These are phyloP conservation scores for Pythium rhizo-oryzae DNA, from an alignment of 352 stramenopile species.

Conservation along the genomic window DNA sequence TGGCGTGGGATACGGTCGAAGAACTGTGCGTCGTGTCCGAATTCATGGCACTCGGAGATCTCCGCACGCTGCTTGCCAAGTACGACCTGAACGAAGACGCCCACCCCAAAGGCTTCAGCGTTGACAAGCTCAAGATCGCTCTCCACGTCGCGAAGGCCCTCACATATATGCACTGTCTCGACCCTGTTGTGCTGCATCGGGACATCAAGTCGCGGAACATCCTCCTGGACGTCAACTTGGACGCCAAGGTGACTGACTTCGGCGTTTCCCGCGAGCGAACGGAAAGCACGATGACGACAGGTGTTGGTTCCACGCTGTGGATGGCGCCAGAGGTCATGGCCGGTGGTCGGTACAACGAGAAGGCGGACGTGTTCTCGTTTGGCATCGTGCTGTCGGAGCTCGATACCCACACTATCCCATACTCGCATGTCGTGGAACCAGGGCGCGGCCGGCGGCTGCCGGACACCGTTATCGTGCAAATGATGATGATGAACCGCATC, in stretches of 20 bases:
- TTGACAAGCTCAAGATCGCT: slow-evolving; percentile 16
- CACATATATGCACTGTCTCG: slow-evolving; percentile 13
- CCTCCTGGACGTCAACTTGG: slow-evolving; percentile 1
- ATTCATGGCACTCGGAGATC: slow-evolving; percentile 26
- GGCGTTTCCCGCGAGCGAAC: slow-evolving; percentile 12
- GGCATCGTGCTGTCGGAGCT: slow-evolving; percentile 31
- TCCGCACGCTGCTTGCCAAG: slow-evolving; percentile 1
- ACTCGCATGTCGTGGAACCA: neutral
- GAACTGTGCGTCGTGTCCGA: slow-evolving; percentile 30
- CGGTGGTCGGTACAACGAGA: slow-evolving; percentile 24
- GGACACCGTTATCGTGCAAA: slow-evolving; percentile 2
- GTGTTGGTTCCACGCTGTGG: slow-evolving; percentile 23
- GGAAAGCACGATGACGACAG: slow-evolving; percentile 12
- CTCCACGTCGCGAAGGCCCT: slow-evolving; percentile 10
- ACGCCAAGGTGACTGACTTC: slow-evolving; percentile 16
- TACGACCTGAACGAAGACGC: neutral
- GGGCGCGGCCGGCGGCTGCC: neutral
- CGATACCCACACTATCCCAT: slow-evolving; percentile 9
- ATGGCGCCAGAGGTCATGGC: slow-evolving; percentile 34
- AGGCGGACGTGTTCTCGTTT: slow-evolving; percentile 29
- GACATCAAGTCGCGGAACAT: slow-evolving; percentile 21
- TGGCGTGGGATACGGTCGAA: slow-evolving; percentile 48
- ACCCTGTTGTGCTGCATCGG: slow-evolving; percentile 5
- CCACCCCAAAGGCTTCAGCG: slow-evolving; percentile 6
- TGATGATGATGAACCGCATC: slow-evolving; percentile 4